Evolutionary conservation across 1,284 basidiomycete genomes (phyloP), one percentile per base, ranked within the genome.

Genomic region (Sanghuangporus weigelae): DNA sequence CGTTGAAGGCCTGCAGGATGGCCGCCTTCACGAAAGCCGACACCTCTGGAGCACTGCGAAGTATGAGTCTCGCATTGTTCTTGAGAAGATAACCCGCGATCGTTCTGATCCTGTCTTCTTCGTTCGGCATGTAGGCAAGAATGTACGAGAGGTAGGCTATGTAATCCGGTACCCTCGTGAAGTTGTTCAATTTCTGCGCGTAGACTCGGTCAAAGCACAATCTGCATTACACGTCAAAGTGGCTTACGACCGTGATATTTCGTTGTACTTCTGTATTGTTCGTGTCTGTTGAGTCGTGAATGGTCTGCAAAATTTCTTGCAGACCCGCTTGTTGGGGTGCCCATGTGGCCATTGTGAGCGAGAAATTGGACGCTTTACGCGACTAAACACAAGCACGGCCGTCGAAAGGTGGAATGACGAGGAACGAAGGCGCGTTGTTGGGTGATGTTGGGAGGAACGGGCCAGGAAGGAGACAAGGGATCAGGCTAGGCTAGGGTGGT

Each of bases 1-100:
- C 93, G 66, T 79, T 84, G 74, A 97, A 92, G 39, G 93, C 92
- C 63, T 83, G 79, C 19, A 98, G 84, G 48, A 96, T 86, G 46
- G 90, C 86, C 12, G 77, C 79, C 75, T 97, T 97, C 68, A 95
- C 90, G 73, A 92, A 98, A 42, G 83, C 80, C 48, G 86, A 79
- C 7, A 92, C 89, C 35, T 88, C 84, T n/a, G 80, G 78, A 26
- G 85, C 78, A 12, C 88, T 84, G 61, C 78, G 80, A 58, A 90
- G 79, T 71, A 93, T 85, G 69, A 89, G 81, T 63, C 86, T 81
- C 48, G 88, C 86, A 71, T 96, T 94, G 78, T 98, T 99, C 85
- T 99, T 99, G 76, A 99, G 87, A 40, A 99, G 83, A 71, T 98
- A 92, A 61, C 96, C 97, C 38, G 97, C 96, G 75, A 98, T 95